Base-by-base conservation (phyloP, 352 stramenopile species). In the Thraustotheca clavata region DNA sequence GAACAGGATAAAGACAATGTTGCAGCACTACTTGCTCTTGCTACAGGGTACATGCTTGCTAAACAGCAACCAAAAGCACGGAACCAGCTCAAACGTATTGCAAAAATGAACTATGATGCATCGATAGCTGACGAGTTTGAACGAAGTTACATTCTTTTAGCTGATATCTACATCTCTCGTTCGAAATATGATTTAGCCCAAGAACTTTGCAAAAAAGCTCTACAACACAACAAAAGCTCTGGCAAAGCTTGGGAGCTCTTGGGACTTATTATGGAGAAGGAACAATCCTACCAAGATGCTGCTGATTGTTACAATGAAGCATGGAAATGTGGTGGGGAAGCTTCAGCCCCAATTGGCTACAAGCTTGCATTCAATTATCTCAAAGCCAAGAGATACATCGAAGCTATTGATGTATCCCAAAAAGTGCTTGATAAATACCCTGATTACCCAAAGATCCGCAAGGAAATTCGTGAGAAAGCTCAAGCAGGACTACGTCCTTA, bases 341-440 rank as follows among this genome's bases (percentile, higher is more conserved):
- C 87, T 0, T 95, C 83, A 27, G 89, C 94, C 6, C 77, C 73
- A 8, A 92, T 97, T 48, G 94, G 89, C 26, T 98, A 95, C 71
- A 98, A 98, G 69, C 73, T 98, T 1, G 91, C 89, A 5, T 98
- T 98, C 72, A 97, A 98, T 67, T 98, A 98, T 73, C 77, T 98
- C 47, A 98, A 98, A 72, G 88, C 91, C 32, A 92, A 92, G 66
- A 88, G 90, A 46, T 93, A 83, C 49, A 87, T 98, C 8, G 69
- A 87, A 18, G 80, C 91, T 14, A 94, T 98, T 36, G 90, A 97
- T 65, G 84, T 98, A 7, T 97, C 89, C 68, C 76, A 96, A 70
- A 96, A 96, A 48, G 89, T 98, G 34, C 77, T 98, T 29, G 77
- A 91, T 60, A 78, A 88, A 65, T 98, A 96, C 71, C 93, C 94